Evolutionary conservation across 2,329 filamentous ascomycete species (phyloP), one percentile per base, ranked within the genome.

Genomic region (Chaetomiaceae sp.): DNA sequence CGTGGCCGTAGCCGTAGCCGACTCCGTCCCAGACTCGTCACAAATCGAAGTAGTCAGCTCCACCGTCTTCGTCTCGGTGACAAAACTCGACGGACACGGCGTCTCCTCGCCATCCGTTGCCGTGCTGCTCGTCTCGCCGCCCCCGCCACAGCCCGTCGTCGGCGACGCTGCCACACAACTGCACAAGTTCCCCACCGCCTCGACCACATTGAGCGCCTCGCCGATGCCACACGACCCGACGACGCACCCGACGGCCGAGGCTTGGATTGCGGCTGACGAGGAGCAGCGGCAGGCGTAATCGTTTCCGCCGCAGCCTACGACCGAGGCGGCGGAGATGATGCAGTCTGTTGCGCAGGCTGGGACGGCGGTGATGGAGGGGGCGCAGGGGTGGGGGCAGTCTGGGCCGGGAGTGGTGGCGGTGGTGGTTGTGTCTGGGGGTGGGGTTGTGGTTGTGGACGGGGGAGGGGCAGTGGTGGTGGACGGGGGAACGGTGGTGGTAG

Each of bases 241-340:
- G 13, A 56, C 54, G 9, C 54, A 56, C 30, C 16, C 29, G 9
- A 48, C n/a, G 6, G 50, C 54, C 1, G 23, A 20, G 13, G 30
- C 20, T 33, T 56, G 54, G 33, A 56, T 56, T 4, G 34, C 54
- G 1, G 30, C 16, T 3, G 50, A 38, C 11, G 54, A 56, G 10
- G 25, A 13, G n/a, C 54, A 56, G 20, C 47, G 54, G 51, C 54
- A 56, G 21, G 23, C 23, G n/a, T 34, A 48, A 23, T 54, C 51
- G 21, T 14, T 14, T 4, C n/a, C 18, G 11, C 38, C 34, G 42
- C 54, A 56, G 34, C 54, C 51, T 8, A 56, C 43, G 5, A 18
- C 51, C 2, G 25, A 32, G 16, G 50, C 54, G 11, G 54, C 54
- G 3, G 41, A 48, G 6, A 20, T 27, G 37, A 56, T 56, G 41